phyloP scores from a whole-genome alignment of 345 rosid genomes.

The Lumnitzera littorea region DNA sequence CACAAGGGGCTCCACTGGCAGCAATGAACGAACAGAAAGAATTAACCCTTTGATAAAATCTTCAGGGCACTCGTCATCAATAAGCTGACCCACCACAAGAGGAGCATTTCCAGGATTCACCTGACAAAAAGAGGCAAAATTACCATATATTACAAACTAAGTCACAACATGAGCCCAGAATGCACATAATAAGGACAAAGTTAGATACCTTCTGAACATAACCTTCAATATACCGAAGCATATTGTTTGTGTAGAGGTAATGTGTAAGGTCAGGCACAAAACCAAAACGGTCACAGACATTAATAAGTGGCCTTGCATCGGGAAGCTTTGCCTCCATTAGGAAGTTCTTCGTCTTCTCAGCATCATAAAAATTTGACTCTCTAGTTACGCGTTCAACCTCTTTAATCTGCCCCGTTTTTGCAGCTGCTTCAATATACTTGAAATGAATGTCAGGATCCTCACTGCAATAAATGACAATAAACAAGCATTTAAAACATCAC shows the following conservation, averaged over 20 bases:
- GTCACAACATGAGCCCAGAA: not conserved
- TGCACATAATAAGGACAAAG: not conserved
- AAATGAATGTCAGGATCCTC: conserved; percentile 98
- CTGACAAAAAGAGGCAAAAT: conserved; percentile 34
- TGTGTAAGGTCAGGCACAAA: conserved; percentile 94
- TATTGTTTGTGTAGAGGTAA: conserved; percentile 75
- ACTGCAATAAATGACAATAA: conserved; percentile 29
- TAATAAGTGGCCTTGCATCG: conserved; percentile 89
- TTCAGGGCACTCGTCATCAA: conserved; percentile 98
- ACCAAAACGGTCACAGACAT: conserved; percentile 97
- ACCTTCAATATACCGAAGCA: conserved; percentile 99
- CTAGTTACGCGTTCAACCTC: conserved; percentile 99
- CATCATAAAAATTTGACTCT: conserved; percentile 90
- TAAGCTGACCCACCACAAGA: conserved; percentile 65
- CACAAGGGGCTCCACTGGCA: conserved; percentile 46
- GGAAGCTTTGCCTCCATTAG: conserved; percentile 99
- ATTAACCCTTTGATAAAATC: conserved; percentile 98
- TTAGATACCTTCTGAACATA: conserved; percentile 89
- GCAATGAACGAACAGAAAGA: conserved; percentile 59
- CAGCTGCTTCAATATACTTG: conserved; percentile 97
- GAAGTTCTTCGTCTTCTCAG: conserved; percentile 96
- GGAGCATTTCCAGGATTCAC: conserved; percentile 97
- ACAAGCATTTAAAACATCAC: conserved; percentile 9
- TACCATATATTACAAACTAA: conserved; percentile 33
- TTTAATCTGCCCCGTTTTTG: conserved; percentile 97